Base-by-base conservation (phyloP, 257 asterid genomes). In the Parsonsia alboflavescens region DNA sequence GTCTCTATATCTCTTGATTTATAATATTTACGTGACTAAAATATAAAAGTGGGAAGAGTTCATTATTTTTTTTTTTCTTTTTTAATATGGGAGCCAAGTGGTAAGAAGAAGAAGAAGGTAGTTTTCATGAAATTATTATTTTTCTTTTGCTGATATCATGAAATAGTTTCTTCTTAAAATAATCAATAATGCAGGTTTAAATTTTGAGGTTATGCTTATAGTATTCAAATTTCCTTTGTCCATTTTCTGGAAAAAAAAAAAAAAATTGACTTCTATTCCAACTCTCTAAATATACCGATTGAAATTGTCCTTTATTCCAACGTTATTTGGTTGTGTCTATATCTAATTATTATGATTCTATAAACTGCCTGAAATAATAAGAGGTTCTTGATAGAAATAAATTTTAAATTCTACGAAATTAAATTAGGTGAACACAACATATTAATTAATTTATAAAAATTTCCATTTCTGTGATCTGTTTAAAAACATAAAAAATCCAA, bases 231-330 rank as follows among this genome's bases (percentile, higher is more conserved):
- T 52, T 16, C 22, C 30, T 52, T 15, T 22, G 58, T 65, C 21
- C 57, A 11, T 53, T 19, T 66, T 13, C 21, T 50, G 17, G 7
- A n/a, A n/a, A n/a, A n/a, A n/a, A 6, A 3, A 41, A 39, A 5
- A 12, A 1, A 6, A 12, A 16, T 41, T 75, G 74, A 68, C 48
- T 53, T 26, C 65, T 0, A 4, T 6, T 26, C 19, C 17, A 56
- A 13, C 15, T 41, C 39, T 24, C 13, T 75, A 69, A 67, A 75
- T 75, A 54, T 75, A 54, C 61, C 15, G 53, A 7, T 56, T 44
- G 1, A 22, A 13, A 26, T 44, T 75, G 68, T 64, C 39, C 15
- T 33, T 49, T 49, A 48, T n/a, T 28, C 19, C 41, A 63, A 74
- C 19, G 11, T 64, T 46, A 16, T 62, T n/a, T n/a, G n/a, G n/a